phyloP scores from a whole-genome alignment of 805 yeast genomes.

The Candida chilensis region DNA sequence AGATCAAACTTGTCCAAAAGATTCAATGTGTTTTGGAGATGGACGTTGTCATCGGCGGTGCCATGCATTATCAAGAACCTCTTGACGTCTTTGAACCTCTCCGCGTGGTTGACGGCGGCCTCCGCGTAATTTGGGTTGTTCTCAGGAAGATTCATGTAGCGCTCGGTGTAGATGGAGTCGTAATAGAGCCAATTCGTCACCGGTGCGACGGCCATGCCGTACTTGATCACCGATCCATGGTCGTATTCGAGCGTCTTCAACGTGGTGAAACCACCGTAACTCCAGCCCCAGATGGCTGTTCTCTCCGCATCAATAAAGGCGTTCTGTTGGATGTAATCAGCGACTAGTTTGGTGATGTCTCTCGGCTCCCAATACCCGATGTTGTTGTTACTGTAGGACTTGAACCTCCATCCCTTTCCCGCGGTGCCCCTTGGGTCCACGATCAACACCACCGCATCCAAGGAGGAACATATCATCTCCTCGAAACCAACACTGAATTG shows the following conservation, averaged over 20 bases:
- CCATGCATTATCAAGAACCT: slow-evolving; percentile 73
- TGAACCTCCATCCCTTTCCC: slow-evolving; percentile 64
- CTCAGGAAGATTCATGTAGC: slow-evolving; percentile 56
- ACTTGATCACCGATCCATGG: slow-evolving; percentile 51
- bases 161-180: slow-evolving; percentile 73
- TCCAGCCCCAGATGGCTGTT: slow-evolving; percentile 83
- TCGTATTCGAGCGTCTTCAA: slow-evolving; percentile 68
- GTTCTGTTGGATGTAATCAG: slow-evolving; percentile 36
- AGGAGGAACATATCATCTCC: slow-evolving; percentile 44
- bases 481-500: slow-evolving; percentile 44
- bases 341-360: slow-evolving; percentile 46
- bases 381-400: slow-evolving; percentile 42
- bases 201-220: slow-evolving; percentile 80
- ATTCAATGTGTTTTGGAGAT: slow-evolving; percentile 58
- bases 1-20: slow-evolving; percentile 51
- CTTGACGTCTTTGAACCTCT: slow-evolving; percentile 34
- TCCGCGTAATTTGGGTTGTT: slow-evolving; percentile 40
- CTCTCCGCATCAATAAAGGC: slow-evolving; percentile 39
- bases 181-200: slow-evolving; percentile 73
- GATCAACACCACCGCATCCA: slow-evolving; percentile 53
- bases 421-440: slow-evolving; percentile 83
- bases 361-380: slow-evolving; percentile 75
- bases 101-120: slow-evolving; percentile 27
- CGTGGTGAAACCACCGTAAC: slow-evolving; percentile 76
- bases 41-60: slow-evolving; percentile 80